Conservation (phyloP, 2,329 filamentous ascomycete genomes). For the Macrophomina tecta region DNA sequence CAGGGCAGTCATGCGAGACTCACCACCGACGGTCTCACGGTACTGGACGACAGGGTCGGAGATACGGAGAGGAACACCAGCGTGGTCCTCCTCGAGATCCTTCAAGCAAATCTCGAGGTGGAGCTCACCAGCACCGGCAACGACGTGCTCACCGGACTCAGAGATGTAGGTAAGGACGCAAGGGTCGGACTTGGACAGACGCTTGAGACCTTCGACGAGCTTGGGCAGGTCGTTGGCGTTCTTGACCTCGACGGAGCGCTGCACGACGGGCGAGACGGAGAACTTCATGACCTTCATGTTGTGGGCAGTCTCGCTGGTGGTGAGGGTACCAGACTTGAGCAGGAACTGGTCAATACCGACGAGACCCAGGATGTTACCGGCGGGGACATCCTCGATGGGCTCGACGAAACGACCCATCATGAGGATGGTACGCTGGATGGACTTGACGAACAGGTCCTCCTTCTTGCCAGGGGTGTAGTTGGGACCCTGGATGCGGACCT, state of each 20-base stretch:
- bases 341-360: conserved; percentile 99
- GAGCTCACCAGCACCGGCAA: conserved; percentile 98
- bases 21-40: conserved; percentile 88
- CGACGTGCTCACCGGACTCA: conserved; percentile 97
- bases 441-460: conserved; percentile 99
- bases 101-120: conserved; percentile 99
- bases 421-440: conserved; percentile 98
- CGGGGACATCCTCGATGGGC: conserved; percentile 97
- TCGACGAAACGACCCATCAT: conserved; percentile 99
- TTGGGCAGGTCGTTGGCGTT: conserved; percentile 99
- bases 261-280: conserved; percentile 98
- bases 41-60: conserved; percentile 98
- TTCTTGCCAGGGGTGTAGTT: conserved; percentile 99
- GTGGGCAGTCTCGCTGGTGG: conserved; percentile 95
- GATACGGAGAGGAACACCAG: conserved; percentile 95
- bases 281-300: conserved; percentile 99
- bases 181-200: conserved; percentile 99
- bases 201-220: conserved; percentile 99
- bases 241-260: conserved; percentile 99
- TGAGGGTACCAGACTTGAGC: conserved; percentile 99
- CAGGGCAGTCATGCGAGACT: conserved; percentile 92
- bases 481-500: conserved; percentile 99
- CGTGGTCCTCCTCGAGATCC: conserved; percentile 99
- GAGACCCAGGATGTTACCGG: conserved; percentile 99
- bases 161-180: conserved; percentile 91